phyloP scores from a whole-genome alignment of 163 green algal genomes.

The Scenedesmus sp. region DNA sequence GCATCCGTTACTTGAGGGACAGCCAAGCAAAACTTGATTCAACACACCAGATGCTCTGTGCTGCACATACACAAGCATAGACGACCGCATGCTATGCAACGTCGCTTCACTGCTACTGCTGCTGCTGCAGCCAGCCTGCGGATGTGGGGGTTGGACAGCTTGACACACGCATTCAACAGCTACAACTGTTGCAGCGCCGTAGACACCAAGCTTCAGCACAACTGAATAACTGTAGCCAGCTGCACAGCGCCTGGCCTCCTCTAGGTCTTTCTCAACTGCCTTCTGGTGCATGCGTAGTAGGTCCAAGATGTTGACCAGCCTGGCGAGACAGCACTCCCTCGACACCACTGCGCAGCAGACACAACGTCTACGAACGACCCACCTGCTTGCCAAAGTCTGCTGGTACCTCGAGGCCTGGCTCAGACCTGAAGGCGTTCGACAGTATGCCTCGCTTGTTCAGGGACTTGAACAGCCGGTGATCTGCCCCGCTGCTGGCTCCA shows the following conservation, averaged over 20 bases:
- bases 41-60: no score
- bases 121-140: background rate
- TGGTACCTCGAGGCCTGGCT: constrained; percentile 17
- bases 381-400: constrained; percentile 28
- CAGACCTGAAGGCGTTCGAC: constrained; percentile 42
- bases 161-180: background rate
- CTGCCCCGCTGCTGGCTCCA: background rate
- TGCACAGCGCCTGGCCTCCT: background rate
- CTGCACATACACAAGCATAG: background rate
- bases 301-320: background rate
- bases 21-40: no score
- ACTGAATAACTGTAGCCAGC: background rate
- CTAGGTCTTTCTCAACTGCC: background rate
- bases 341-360: background rate
- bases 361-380: background rate
- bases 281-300: background rate
- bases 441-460: constrained; percentile 38
- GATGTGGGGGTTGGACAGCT: background rate
- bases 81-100: background rate
- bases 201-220: background rate
- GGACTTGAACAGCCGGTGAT: background rate
- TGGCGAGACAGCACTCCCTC: background rate
- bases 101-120: background rate
- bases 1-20: background rate
- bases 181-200: background rate